Evolutionary conservation across 768 basidiomycete species (phyloP), one percentile per base, ranked within the genome.

Genomic region (Leccinum broughii): DNA sequence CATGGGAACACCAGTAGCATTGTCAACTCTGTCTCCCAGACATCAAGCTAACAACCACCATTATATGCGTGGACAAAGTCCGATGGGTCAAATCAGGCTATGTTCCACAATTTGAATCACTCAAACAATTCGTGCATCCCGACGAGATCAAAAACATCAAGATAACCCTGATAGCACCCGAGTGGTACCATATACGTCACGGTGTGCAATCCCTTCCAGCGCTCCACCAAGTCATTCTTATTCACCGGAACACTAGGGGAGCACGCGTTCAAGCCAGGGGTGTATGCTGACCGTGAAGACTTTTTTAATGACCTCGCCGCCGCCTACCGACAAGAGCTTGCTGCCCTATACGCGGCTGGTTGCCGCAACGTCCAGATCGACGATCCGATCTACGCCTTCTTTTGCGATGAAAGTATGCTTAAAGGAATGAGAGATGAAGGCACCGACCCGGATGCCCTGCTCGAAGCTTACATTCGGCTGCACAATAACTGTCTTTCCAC

Each of bases 141-240:
- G 17, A 41, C 9, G 17, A 41, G 17, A 9, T 41, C 17, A 41
- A 80, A 66, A 77, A 80, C 66, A 81, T 91, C 72, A 92, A 93
- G 71, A 67, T 91, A 58, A 90, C 86, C 22, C 77, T 89, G 72
- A 85, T 84, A 60, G 84, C 88, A 0, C 89, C 89, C 3, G 84
- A 85, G 39, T 88, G 87, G 86, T 86, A 83, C 70, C 86, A 88
- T 68, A 81, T 88, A 32, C 82, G 84, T 28, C 86, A 87, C 68
- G 88, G 88, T 54, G 79, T 77, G 64, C 13, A 10, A 4, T 8
- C 11, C 39, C 34, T 44, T n/a, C 39, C 1, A 41, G 17, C 37
- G 37, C 37, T 39, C 37, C 37, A 39, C 7, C 17, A 41, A 41
- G 39, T 41, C 17, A n/a, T 9, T 41, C 17, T 9, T 41, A n/a